Percentiles rank a stretch among this genome's conserved stretches.
Conservation (phyloP, 768 basidiomycete genomes). For the Lactarius sp. region DNA sequence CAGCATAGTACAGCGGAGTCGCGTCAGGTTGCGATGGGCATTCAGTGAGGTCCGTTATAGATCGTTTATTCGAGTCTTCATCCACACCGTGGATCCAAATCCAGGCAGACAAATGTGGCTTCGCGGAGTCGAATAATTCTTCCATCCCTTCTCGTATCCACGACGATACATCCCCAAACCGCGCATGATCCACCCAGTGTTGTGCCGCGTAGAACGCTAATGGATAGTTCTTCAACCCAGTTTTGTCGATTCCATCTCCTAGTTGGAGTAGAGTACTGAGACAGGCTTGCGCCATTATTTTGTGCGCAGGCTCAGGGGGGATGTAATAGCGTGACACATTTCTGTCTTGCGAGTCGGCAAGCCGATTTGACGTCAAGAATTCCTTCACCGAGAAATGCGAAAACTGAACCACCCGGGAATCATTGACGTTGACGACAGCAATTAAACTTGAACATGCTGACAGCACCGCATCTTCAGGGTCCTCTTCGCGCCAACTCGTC, state of each 20-base stretch:
- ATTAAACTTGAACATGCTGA: too few species aligned
- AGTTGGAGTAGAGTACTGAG: neutral
- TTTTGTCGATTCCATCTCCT: neutral
- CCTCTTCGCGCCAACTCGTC: neutral
- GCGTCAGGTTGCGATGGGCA: neutral
- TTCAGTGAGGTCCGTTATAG: neutral
- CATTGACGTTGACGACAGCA: too few species aligned
- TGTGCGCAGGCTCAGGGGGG: too few species aligned
- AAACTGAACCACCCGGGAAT: too few species aligned
- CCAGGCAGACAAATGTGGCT: neutral
- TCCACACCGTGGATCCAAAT: neutral
- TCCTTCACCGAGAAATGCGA: too few species aligned
- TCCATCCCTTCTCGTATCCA: neutral
- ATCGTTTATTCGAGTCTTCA: neutral
- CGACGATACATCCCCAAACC: neutral
- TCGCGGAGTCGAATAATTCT: neutral
- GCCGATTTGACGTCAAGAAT: too few species aligned
- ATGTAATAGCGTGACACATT: too few species aligned
- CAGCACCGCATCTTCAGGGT: neutral
- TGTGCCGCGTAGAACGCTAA: too few species aligned
- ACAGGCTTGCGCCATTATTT: too few species aligned
- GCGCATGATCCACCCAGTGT: neutral
- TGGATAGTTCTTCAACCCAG: too few species aligned
- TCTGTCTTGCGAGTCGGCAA: too few species aligned
- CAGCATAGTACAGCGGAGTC: slow-evolving; percentile 1